These are phyloP conservation scores for Botryotinia convoluta DNA, from an alignment of 2,329 filamentous ascomycete species.

Conservation along the genomic window DNA sequence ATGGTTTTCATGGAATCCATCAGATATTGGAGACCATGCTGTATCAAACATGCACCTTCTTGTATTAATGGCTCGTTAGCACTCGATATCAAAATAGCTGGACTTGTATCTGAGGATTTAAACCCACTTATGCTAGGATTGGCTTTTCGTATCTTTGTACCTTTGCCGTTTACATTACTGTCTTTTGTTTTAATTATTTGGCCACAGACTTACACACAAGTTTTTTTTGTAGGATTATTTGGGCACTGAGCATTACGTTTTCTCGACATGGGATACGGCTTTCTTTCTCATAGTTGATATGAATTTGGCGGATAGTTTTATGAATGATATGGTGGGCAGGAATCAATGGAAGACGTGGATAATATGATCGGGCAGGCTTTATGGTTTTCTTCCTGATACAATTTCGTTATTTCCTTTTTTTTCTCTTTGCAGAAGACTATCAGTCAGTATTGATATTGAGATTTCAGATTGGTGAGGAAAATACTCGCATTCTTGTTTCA, in stretches of 20 bases:
- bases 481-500: constrained; percentile 12
- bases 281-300: not conserved
- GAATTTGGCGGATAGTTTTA: not conserved
- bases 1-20: not conserved
- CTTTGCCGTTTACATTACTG: not conserved
- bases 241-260: constrained; percentile 8
- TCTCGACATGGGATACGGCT: not conserved
- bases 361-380: not conserved
- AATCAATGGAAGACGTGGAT: not conserved
- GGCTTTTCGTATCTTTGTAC: constrained; percentile 5
- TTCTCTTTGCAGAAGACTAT: not conserved
- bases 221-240: constrained; percentile 19
- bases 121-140: constrained; percentile 2
- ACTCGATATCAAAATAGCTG: constrained; percentile 1
- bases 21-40: not conserved
- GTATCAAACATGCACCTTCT: not conserved
- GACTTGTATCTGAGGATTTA: constrained; percentile 11
- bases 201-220: constrained; percentile 1
- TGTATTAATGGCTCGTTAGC: constrained; percentile 9
- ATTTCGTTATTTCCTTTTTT: not conserved
- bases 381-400: not conserved
- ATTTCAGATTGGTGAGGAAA: not conserved
- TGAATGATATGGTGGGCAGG: not conserved
- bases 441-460: not conserved
- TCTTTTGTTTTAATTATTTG: constrained; percentile 2